Conservation (phyloP, 495 filamentous ascomycete genomes). For the Parmelia sp. region DNA sequence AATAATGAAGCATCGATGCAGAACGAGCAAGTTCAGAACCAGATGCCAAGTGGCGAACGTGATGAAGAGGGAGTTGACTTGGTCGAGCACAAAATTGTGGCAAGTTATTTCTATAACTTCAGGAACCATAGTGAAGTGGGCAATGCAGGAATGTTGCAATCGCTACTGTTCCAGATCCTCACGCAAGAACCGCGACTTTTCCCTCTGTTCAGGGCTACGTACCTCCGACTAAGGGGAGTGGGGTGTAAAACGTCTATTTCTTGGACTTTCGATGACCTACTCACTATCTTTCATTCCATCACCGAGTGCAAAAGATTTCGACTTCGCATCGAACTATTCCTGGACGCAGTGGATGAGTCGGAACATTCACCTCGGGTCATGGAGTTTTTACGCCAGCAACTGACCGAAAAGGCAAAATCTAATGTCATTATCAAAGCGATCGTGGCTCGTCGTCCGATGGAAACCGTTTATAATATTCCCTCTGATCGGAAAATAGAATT, state of each 20-base stretch:
- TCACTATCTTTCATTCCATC: slow-evolving; percentile 4
- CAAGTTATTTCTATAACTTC: slow-evolving; percentile 7
- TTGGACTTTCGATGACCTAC: slow-evolving; percentile 5
- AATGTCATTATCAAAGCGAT: slow-evolving; percentile 3
- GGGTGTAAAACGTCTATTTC: background rate
- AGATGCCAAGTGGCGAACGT: background rate
- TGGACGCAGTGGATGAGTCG: slow-evolving; percentile 10
- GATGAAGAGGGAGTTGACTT: slow-evolving; percentile 5
- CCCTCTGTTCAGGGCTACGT: background rate
- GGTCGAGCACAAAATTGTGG: slow-evolving; percentile 8
- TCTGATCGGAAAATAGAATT: background rate
- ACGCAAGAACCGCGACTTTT: slow-evolving; percentile 6
- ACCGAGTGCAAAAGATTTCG: slow-evolving; percentile 6
- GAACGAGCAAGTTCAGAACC: slow-evolving; percentile 1
- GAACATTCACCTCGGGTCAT: background rate
- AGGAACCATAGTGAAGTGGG: slow-evolving; percentile 5
- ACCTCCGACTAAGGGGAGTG: background rate
- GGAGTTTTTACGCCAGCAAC: slow-evolving; percentile 6
- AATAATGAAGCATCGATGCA: slow-evolving; percentile 8
- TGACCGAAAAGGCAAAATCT: background rate
- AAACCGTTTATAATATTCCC: background rate
- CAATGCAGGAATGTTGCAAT: slow-evolving; percentile 7
- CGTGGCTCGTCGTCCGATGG: background rate
- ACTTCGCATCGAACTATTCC: slow-evolving; percentile 8
- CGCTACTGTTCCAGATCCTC: slow-evolving; percentile 7